phyloP scores from a whole-genome alignment of 176 grass and related monocot genomes.

The Sorghum bicolor region Sorghum_bicolor_NCBIv3 NC_012875.2:54005001-54005500 shows the following conservation, averaged over 20 bases:
- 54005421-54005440: constrained; percentile 43
- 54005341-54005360: constrained; percentile 18
- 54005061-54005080: neutral
- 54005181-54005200: neutral
- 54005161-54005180: too few species aligned
- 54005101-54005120: neutral
- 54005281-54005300: neutral
- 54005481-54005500: constrained; percentile 32
- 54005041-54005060: neutral
- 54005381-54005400: constrained; percentile 58
- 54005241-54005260: neutral
- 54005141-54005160: too few species aligned
- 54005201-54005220: neutral
- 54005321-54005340: neutral
- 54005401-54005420: constrained; percentile 82
- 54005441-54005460: neutral
- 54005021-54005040: constrained; percentile 16
- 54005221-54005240: too few species aligned
- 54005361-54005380: constrained; percentile 28
- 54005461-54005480: neutral
- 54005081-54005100: constrained; percentile 24
- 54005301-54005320: constrained; percentile 4
- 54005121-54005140: too few species aligned
- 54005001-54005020: constrained; percentile 22
- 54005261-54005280: neutral